These are phyloP conservation scores for Hymenoscyphus infarciens DNA, from an alignment of 2,329 filamentous ascomycete species.

Conservation along the genomic window DNA sequence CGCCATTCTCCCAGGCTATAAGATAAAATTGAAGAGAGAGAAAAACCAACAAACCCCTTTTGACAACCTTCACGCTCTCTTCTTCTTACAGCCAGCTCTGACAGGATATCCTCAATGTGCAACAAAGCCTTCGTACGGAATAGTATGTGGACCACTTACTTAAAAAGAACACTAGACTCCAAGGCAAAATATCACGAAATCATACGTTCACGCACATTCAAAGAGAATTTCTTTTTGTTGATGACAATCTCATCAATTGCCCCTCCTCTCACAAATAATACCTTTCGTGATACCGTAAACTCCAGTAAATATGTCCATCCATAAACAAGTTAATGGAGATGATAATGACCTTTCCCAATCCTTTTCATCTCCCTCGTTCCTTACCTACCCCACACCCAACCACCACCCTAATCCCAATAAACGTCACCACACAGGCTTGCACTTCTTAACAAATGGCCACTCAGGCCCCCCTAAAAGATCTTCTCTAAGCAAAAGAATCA, in stretches of 20 bases:
- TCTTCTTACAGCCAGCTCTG: too few relatives aligned
- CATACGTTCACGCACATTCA: neutral
- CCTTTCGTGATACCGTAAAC: neutral
- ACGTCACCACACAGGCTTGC: slow-evolving; percentile 8
- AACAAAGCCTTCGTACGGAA: too few relatives aligned
- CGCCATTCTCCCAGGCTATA: too few relatives aligned
- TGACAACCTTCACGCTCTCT: neutral
- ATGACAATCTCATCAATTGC: neutral
- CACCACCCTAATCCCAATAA: neutral
- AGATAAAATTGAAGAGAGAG: neutral
- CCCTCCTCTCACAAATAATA: neutral
- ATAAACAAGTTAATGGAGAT: neutral
- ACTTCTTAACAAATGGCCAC: slow-evolving; percentile 26
- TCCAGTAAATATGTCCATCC: neutral
- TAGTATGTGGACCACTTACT: neutral
- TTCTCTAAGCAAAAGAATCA: slow-evolving; percentile 13
- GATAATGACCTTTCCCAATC: neutral
- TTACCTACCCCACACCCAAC: neutral
- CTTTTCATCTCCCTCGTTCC: neutral
- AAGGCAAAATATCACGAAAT: neutral
- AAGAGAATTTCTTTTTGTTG: neutral
- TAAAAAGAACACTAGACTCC: neutral
- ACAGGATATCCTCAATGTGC: too few relatives aligned
- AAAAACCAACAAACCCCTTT: neutral
- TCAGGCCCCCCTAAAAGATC: slow-evolving; percentile 13